Conservation (phyloP, 1,284 basidiomycete genomes). For the Naganishia sp. region DNA sequence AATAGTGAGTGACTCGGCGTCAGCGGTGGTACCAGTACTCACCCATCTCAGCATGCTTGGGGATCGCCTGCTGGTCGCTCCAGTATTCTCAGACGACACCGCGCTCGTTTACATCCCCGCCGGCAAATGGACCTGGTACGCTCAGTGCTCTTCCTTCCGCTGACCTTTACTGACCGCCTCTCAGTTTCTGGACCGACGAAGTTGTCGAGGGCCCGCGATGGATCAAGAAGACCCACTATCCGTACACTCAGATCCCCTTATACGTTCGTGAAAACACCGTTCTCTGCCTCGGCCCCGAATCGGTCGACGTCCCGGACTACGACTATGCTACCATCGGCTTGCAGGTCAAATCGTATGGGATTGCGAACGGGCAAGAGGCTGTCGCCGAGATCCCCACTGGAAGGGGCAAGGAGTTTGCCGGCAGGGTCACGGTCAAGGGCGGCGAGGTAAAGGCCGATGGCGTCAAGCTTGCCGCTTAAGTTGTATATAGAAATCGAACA, state of each 20-base stretch:
- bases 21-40: background rate
- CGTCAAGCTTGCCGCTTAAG: background rate
- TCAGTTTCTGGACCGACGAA: constrained; percentile 41
- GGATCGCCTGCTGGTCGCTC: constrained; percentile 69
- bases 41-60: constrained; percentile 61
- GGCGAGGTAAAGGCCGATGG: constrained; percentile 33
- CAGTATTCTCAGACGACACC: constrained; percentile 65
- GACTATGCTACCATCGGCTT: constrained; percentile 59
- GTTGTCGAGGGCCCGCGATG: constrained; percentile 42
- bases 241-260: constrained; percentile 59
- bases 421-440: constrained; percentile 35
- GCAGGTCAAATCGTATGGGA: constrained; percentile 61
- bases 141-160: constrained; percentile 43
- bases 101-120: constrained; percentile 69
- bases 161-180: constrained; percentile 45
- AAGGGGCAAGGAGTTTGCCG: constrained; percentile 42
- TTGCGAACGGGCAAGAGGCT: constrained; percentile 55
- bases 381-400: constrained; percentile 57
- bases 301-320: constrained; percentile 66
- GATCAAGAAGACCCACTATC: constrained; percentile 43
- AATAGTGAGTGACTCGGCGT: constrained; percentile 45
- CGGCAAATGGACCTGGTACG: constrained; percentile 65
- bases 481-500: background rate
- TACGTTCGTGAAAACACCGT: constrained; percentile 65
- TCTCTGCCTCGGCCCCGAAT: constrained; percentile 61